phyloP scores from a whole-genome alignment of 352 stramenopile genomes.

The Aphanomyces stellatus region DNA sequence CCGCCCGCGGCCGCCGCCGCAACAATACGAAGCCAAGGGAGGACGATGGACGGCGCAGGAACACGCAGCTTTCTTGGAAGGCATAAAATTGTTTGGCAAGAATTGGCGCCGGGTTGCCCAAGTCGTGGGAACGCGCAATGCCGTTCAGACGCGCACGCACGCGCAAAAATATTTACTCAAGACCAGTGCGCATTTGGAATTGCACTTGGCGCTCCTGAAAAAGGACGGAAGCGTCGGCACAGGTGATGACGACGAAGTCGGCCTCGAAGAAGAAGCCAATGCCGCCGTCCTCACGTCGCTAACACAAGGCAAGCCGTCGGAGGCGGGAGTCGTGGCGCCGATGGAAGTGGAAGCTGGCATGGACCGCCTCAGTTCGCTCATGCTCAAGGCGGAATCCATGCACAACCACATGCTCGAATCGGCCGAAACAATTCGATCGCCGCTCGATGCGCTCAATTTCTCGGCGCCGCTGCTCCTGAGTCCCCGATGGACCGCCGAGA shows the following conservation, averaged over 20 bases:
- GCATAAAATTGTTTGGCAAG: slow-evolving; percentile 81
- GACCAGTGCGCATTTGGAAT: slow-evolving; percentile 21
- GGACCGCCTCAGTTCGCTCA: slow-evolving; percentile 1
- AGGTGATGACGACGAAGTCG: neutral
- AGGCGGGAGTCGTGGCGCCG: neutral
- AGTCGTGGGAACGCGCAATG: slow-evolving; percentile 71
- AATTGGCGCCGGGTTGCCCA: slow-evolving; percentile 79
- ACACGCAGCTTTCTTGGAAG: slow-evolving; percentile 77
- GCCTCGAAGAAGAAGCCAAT: neutral
- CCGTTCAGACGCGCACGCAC: slow-evolving; percentile 84
- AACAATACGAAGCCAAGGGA: slow-evolving; percentile 44
- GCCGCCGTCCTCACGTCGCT: neutral
- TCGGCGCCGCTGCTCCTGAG: slow-evolving; percentile 4
- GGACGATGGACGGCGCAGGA: slow-evolving; percentile 84
- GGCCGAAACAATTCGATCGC: neutral
- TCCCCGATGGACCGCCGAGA: neutral
- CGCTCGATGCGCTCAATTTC: slow-evolving; percentile 10
- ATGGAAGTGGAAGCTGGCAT: neutral
- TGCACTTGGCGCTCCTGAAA: slow-evolving; percentile 16
- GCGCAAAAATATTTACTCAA: slow-evolving; percentile 91
- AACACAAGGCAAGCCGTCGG: neutral
- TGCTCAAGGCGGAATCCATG: slow-evolving; percentile 7
- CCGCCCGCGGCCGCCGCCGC: slow-evolving; percentile 18
- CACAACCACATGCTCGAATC: slow-evolving; percentile 3
- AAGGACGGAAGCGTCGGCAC: neutral